phyloP scores from a whole-genome alignment of 2,329 filamentous ascomycete species.

The Chaetomiaceae sp. region DNA sequence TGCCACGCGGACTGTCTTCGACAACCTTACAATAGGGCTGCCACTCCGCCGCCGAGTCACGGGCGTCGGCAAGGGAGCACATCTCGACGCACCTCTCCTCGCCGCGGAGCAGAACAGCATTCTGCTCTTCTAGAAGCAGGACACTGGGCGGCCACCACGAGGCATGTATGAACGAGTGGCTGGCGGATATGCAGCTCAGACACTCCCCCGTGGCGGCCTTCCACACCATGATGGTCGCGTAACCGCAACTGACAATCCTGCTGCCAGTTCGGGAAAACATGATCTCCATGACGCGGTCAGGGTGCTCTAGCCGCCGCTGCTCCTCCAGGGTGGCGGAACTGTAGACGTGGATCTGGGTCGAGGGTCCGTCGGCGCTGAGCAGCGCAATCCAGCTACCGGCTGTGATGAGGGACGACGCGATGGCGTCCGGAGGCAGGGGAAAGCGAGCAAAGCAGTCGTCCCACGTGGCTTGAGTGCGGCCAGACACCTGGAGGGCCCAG shows the following conservation, averaged over 20 bases:
- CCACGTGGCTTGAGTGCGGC: slow-evolving; percentile 22
- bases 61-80: slow-evolving; percentile 20
- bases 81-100: slow-evolving; percentile 26
- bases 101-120: slow-evolving; percentile 23
- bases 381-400: slow-evolving; percentile 19
- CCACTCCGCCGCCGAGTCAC: slow-evolving; percentile 18
- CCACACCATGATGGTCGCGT: slow-evolving; percentile 28
- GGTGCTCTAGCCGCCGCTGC: slow-evolving; percentile 9
- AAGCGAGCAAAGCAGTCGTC: slow-evolving; percentile 29
- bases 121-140: slow-evolving; percentile 21
- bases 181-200: no score
- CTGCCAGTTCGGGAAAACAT: slow-evolving; percentile 23
- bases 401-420: slow-evolving; percentile 15
- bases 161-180: no score
- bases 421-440: slow-evolving; percentile 5
- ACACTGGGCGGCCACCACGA: slow-evolving; percentile 28
- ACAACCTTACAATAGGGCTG: slow-evolving; percentile 23
- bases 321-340: slow-evolving; percentile 26
- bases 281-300: slow-evolving; percentile 24
- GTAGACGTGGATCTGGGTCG: slow-evolving; percentile 21
- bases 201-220: slow-evolving; percentile 27
- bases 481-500: slow-evolving; percentile 17
- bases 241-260: slow-evolving; percentile 30
- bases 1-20: slow-evolving; percentile 25
- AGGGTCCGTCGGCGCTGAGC: slow-evolving; percentile 13